Evolutionary conservation across 805 yeast species (phyloP).

Genomic region (Metschnikowia anglica): DNA sequence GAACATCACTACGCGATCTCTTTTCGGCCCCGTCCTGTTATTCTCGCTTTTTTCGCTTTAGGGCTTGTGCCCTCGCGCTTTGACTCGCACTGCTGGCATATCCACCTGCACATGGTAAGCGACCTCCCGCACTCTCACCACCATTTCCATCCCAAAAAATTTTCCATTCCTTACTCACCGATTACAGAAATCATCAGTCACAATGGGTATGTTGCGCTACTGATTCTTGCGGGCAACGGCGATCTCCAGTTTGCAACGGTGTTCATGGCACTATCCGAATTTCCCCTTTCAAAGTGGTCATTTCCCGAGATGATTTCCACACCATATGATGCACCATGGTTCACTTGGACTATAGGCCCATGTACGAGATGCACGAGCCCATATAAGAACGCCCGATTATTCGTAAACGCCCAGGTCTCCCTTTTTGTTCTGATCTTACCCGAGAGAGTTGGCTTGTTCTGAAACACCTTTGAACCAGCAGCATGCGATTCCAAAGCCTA

Average conservation of each 20-base stretch:
- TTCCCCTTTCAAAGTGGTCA: neutral
- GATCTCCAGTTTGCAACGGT: neutral
- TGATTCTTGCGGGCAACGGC: slow-evolving; percentile 2
- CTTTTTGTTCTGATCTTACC: too few relatives aligned
- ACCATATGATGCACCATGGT: too few relatives aligned
- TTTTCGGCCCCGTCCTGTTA: neutral
- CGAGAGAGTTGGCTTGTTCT: too few relatives aligned
- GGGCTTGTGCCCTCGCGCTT: slow-evolving; percentile 7
- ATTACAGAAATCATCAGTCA: slow-evolving; percentile 20
- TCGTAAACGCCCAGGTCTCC: too few relatives aligned
- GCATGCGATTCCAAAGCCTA: too few relatives aligned
- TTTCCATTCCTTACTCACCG: slow-evolving; percentile 16
- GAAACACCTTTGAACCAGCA: too few relatives aligned
- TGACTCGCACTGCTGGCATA: neutral
- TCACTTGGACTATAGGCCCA: too few relatives aligned
- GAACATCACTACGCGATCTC: neutral
- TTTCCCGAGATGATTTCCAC: too few relatives aligned
- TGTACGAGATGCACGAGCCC: too few relatives aligned
- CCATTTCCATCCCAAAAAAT: slow-evolving; percentile 17
- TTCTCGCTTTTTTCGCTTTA: neutral
- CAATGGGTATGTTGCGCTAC: slow-evolving; percentile 23
- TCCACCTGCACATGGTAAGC: slow-evolving; percentile 8
- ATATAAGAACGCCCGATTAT: too few relatives aligned
- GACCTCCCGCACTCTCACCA: slow-evolving; percentile 10
- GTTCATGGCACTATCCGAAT: neutral